A percentile compares a stretch with the other conserved stretches of the same genome.
Conservation (phyloP, 176 grass and related monocot species). For the Triticum aestivum region DNA sequence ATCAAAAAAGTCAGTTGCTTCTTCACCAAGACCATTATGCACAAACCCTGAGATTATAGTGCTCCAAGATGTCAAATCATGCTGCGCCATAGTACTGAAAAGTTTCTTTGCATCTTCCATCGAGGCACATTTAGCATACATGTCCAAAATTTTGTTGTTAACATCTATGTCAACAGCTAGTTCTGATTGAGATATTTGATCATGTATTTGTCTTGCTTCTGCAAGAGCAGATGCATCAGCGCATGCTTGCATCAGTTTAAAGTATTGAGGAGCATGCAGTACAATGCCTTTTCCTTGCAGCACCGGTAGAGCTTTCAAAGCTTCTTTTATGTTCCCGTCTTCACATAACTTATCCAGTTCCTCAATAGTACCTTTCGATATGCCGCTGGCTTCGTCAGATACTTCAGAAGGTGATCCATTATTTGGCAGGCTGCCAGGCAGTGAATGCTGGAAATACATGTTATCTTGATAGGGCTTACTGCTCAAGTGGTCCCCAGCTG, state of each 20-base stretch:
- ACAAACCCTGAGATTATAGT: constrained; percentile 82
- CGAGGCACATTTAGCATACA: constrained; percentile 87
- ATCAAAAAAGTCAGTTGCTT: constrained; percentile 69
- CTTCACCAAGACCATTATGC: constrained; percentile 74
- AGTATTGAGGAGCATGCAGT: constrained; percentile 46
- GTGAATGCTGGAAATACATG: constrained; percentile 11
- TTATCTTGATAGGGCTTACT: constrained; percentile 23
- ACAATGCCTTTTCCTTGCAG: constrained; percentile 48
- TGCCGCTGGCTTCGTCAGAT: constrained; percentile 31
- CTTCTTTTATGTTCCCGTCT: constrained; percentile 80
- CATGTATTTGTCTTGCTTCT: constrained; percentile 65
- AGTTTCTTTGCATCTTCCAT: constrained; percentile 72
- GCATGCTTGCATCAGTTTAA: constrained; percentile 74
- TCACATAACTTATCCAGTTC: constrained; percentile 77
- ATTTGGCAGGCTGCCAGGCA: not conserved
- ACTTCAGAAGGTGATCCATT: constrained; percentile 27
- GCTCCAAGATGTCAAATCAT: constrained; percentile 76
- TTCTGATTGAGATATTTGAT: constrained; percentile 48
- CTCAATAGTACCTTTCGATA: constrained; percentile 64
- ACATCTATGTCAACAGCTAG: constrained; percentile 45
- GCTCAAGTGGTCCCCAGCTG: constrained; percentile 26
- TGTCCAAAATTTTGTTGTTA: constrained; percentile 80
- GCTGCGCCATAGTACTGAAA: constrained; percentile 62
- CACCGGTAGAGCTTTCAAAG: constrained; percentile 53
- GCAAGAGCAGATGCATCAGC: constrained; percentile 52